Conservation (phyloP, 129 eudicot species). For the Logfia minima region DNA sequence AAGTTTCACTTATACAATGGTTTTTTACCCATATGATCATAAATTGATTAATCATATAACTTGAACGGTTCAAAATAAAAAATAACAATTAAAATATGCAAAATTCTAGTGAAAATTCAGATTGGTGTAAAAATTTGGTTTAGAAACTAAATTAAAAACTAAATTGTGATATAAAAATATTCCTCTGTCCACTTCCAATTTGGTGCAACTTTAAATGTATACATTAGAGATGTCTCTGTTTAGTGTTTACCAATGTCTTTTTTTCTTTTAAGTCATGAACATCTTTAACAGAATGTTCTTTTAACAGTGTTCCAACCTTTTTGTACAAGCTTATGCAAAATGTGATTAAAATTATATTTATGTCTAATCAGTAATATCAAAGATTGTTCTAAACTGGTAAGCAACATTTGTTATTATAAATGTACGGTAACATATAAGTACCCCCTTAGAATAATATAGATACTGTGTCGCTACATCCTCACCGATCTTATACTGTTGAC, state of each 20-base stretch:
- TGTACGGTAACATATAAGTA: slow-evolving; percentile 12
- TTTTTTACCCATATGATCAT: background rate
- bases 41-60: background rate
- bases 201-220: background rate
- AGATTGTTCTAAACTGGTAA: slow-evolving; percentile 9
- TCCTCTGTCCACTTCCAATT: background rate
- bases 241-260: background rate
- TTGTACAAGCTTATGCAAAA: background rate
- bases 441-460: slow-evolving; percentile 31
- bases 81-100: no score
- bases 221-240: no score
- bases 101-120: background rate
- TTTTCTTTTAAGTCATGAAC: no score
- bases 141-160: background rate
- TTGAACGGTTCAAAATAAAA: background rate
- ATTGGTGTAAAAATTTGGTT: background rate
- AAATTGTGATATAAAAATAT: background rate
- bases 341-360: background rate
- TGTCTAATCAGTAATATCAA: background rate
- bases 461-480: slow-evolving; percentile 29
- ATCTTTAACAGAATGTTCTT: background rate
- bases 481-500: slow-evolving; percentile 39
- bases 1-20: background rate
- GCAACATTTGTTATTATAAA: slow-evolving; percentile 17
- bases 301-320: background rate